phyloP scores from a whole-genome alignment of 768 basidiomycete genomes.

The Chlorophyllum brunneum region DNA sequence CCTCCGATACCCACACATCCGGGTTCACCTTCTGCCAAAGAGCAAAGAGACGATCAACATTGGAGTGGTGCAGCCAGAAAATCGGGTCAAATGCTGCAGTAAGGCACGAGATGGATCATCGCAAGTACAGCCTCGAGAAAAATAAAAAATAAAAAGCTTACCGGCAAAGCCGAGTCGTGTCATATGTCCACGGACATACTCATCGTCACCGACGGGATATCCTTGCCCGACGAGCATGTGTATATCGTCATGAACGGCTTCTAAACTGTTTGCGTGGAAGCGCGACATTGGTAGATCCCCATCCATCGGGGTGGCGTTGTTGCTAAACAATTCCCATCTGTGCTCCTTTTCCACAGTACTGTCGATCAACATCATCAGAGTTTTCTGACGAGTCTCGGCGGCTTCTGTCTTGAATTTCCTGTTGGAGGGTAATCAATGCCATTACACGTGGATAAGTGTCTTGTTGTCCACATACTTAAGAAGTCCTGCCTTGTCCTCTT shows the following conservation, averaged over 20 bases:
- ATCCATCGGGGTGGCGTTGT: no score
- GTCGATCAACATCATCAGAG: slow-evolving; percentile 36
- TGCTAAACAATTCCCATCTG: slow-evolving; percentile 45
- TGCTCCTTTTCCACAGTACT: slow-evolving; percentile 28
- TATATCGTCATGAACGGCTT: slow-evolving; percentile 45
- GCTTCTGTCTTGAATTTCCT: slow-evolving; percentile 23
- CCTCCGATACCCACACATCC: slow-evolving; percentile 32
- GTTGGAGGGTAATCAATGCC: no score
- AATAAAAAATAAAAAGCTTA: no score
- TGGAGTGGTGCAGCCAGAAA: slow-evolving; percentile 51
- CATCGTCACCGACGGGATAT: no score
- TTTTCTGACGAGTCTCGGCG: slow-evolving; percentile 24
- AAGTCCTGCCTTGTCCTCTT: no score
- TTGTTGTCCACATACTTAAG: no score
- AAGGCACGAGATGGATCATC: no score
- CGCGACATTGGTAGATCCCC: slow-evolving; percentile 30
- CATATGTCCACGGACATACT: no score
- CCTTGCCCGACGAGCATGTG: slow-evolving; percentile 40
- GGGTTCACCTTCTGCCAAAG: slow-evolving; percentile 48
- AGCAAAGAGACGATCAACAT: slow-evolving; percentile 48
- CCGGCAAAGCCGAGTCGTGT: slow-evolving; percentile 34
- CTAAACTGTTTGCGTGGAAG: slow-evolving; percentile 43
- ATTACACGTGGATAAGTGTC: no score
- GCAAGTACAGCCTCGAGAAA: not conserved
- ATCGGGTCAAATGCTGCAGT: slow-evolving; percentile 53